phyloP scores from a whole-genome alignment of 2,329 filamentous ascomycete species.

The Cryphonectria naterciae region DNA sequence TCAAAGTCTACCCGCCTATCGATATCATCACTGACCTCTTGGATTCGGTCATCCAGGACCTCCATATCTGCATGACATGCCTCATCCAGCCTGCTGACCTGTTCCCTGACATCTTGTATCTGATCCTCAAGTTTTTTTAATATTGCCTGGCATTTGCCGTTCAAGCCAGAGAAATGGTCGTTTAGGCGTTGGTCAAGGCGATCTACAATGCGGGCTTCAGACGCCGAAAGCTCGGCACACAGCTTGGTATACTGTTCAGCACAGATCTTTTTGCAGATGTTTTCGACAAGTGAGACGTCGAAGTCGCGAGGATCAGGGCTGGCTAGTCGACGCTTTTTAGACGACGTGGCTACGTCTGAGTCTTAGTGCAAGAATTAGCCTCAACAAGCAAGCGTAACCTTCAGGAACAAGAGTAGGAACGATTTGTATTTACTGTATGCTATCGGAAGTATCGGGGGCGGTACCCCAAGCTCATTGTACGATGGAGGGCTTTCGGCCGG shows the following conservation, averaged over 20 bases:
- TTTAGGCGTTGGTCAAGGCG: slow-evolving; percentile 11
- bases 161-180: not conserved
- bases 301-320: not conserved
- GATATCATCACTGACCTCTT: slow-evolving; percentile 15
- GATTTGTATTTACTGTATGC: slow-evolving; percentile 11
- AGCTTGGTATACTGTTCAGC: slow-evolving; percentile 7
- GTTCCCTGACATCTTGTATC: slow-evolving; percentile 4
- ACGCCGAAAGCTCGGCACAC: not conserved
- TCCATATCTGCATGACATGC: not conserved
- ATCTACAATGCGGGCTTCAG: slow-evolving; percentile 5
- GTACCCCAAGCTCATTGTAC: slow-evolving; percentile 19
- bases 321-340: slow-evolving; percentile 15
- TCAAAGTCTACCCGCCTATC: slow-evolving; percentile 9
- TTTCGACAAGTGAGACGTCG: slow-evolving; percentile 11
- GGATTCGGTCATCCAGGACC: slow-evolving; percentile 9
- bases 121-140: not conserved
- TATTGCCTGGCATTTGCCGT: not conserved
- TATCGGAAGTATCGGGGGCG: slow-evolving; percentile 8
- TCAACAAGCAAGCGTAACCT: not conserved
- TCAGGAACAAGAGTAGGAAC: not conserved
- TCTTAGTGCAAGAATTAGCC: not conserved
- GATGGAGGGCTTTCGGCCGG: slow-evolving; percentile 13
- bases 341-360: not conserved
- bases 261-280: slow-evolving; percentile 15
- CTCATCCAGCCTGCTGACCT: slow-evolving; percentile 7